These are phyloP conservation scores for Xylogone sp. DNA, from an alignment of 2,329 filamentous ascomycete species.

Conservation along the genomic window DNA sequence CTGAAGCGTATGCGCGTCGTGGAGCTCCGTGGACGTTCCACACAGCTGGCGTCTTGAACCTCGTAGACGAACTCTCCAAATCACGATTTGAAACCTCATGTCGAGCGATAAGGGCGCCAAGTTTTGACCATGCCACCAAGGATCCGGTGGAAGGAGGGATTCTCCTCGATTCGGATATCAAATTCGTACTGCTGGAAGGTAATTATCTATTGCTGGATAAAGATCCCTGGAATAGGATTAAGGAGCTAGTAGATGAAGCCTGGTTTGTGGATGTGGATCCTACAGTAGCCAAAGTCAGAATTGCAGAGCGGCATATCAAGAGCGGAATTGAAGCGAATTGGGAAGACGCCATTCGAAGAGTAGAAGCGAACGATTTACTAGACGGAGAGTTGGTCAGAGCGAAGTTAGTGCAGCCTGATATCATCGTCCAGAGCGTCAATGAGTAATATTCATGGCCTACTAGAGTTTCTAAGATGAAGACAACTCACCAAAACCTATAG, in stretches of 20 bases:
- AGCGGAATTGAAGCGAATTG: conserved; percentile 71
- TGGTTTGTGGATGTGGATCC: conserved; percentile 78
- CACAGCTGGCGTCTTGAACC: conserved; percentile 60
- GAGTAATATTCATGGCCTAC: conserved; percentile 47
- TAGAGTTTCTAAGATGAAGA: no score
- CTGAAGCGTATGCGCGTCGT: conserved; percentile 69
- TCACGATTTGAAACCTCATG: conserved; percentile 5
- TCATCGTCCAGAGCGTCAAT: conserved; percentile 62
- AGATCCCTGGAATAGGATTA: conserved; percentile 63
- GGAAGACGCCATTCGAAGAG: conserved; percentile 67
- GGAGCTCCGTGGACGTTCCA: conserved; percentile 96
- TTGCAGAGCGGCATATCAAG: conserved; percentile 71
- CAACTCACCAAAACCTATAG: no score
- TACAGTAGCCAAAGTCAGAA: conserved; percentile 61
- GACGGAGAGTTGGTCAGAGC: conserved; percentile 78
- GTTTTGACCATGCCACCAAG: conserved; percentile 76
- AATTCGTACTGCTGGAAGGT: conserved; percentile 71
- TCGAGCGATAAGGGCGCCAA: conserved; percentile 35
- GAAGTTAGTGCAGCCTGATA: conserved; percentile 55
- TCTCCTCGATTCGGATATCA: conserved; percentile 51
- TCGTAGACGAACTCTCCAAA: conserved; percentile 47
- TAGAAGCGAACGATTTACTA: conserved; percentile 77
- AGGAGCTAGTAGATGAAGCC: conserved; percentile 64
- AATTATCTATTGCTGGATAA: conserved; percentile 68
- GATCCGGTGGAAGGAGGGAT: conserved; percentile 70